These are phyloP conservation scores for Withania somnifera DNA, from an alignment of 305 asterid species.

Conservation along the genomic window DNA sequence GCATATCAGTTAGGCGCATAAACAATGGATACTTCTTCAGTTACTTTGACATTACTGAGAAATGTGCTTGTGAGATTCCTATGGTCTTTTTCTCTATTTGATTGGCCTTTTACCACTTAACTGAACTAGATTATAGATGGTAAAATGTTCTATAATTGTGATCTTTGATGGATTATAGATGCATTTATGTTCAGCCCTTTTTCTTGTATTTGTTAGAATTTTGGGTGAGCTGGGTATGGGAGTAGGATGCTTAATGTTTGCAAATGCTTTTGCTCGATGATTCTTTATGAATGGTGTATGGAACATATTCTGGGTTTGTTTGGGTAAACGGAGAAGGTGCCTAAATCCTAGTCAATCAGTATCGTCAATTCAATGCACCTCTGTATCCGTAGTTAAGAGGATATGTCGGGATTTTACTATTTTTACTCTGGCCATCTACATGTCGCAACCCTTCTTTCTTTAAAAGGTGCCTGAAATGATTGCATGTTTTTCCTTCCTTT, in stretches of 20 bases:
- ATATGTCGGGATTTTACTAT: neutral
- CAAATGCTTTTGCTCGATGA: neutral
- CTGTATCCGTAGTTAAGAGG: neutral
- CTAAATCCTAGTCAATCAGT: neutral
- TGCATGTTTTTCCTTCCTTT: neutral
- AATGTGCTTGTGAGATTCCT: neutral
- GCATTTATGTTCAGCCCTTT: neutral
- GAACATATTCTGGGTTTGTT: neutral
- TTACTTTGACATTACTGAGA: neutral
- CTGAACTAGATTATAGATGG: neutral
- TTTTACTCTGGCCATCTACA: neutral
- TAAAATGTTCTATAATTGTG: neutral
- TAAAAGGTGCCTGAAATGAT: neutral
- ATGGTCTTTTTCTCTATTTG: neutral
- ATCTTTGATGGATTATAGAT: neutral
- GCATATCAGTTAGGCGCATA: neutral
- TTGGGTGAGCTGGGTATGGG: neutral
- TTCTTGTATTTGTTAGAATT: neutral
- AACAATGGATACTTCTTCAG: neutral
- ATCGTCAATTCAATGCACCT: neutral
- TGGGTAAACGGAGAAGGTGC: neutral
- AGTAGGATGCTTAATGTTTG: neutral
- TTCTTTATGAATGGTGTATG: neutral
- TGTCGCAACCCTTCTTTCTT: neutral
- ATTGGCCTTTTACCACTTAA: neutral